A percentile compares a stretch with the other conserved stretches of the same genome.
Evolutionary conservation across 768 basidiomycete species (phyloP).

Genomic region (Psilocybe azurescens): DNA sequence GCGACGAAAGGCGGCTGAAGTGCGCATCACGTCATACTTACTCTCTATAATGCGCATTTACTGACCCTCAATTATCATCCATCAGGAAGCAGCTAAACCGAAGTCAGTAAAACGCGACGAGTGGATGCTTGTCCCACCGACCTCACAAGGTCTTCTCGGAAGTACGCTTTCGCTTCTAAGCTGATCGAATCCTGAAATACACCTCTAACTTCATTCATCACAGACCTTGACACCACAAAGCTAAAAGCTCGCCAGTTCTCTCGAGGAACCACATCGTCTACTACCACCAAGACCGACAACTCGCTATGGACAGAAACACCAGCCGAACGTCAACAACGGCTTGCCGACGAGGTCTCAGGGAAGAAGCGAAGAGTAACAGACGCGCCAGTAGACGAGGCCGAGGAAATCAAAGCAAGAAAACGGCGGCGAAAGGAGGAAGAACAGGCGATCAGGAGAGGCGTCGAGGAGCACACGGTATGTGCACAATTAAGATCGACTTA

Average conservation of each 20-base stretch:
- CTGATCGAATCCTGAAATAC: not conserved
- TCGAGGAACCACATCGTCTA: conserved; percentile 49
- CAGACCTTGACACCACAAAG: conserved; percentile 88
- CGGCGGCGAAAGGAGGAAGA: conserved; percentile 71
- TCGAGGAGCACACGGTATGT: conserved; percentile 82
- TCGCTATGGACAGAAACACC: conserved; percentile 98
- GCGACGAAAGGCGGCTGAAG: conserved; percentile 72
- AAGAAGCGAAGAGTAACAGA: conserved; percentile 80
- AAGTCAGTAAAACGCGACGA: conserved; percentile 86
- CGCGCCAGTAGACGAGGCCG: conserved; percentile 45
- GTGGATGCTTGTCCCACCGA: conserved; percentile 98
- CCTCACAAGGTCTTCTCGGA: conserved; percentile 75
- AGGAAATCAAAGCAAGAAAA: conserved; percentile 47
- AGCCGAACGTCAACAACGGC: conserved; percentile 84
- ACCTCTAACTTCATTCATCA: not conserved
- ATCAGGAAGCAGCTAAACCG: conserved; percentile 75
- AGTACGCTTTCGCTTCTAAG: conserved; percentile 52
- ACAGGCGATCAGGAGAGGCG: conserved; percentile 67
- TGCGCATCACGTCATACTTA: conserved; percentile 25
- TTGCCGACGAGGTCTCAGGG: conserved; percentile 95
- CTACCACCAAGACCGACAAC: conserved; percentile 51
- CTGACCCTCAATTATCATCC: not conserved
- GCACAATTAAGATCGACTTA: conserved; percentile 1
- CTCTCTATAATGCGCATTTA: not conserved
- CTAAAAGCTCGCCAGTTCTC: conserved; percentile 83